Evolutionary conservation across 495 filamentous ascomycete genomes (phyloP), one percentile per base, ranked within the genome.

Genomic region (Penicillium longicatenatum): DNA sequence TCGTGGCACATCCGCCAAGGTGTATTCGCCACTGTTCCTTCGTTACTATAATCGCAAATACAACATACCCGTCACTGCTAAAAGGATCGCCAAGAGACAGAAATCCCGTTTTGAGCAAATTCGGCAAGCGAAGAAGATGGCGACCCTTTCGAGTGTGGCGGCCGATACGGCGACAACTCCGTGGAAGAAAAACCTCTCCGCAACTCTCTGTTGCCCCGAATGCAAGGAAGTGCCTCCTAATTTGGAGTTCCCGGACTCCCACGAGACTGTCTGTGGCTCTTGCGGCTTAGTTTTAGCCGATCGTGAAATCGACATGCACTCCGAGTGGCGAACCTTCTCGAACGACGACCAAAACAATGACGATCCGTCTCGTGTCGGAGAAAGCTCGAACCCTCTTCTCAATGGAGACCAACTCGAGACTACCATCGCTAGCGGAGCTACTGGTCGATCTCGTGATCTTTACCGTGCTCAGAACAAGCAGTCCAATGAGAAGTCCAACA

Each of bases 311-410:
- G 94, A 98, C 65, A 92, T 91, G 58, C 88, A 95, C 50, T 96
- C 92, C 50, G 94, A 98, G 77, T 98, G 94, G 94, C 91, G 94
- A 65, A 98, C 95, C 8, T 98, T 98, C 73, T 89, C 91, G 57
- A 97, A 97, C 74, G 94, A 98, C 64, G 95, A 98, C 65, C 90
- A 96, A 71, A 91, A 89, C 69, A 91, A 89, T 68, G 94, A 97
- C 61, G 94, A 98, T 69, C 94, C 94, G 1, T 95, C 90, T 51
- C 94, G 94, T 91, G 94, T 98, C 62, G 94, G 94, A 74, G 94
- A 98, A 50, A 91, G 85, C 0, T 84, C 85, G 39, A 97, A 98
- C 64, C 83, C 88, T 19, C 82, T 98, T 55, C 82, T 96, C 39
- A 92, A 96, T 64, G 95, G 93, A 45, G 87, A 91, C 57, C 93